Percentiles rank a stretch among this genome's conserved stretches.
These are phyloP conservation scores for Sparassis latifolia DNA, from an alignment of 1,284 basidiomycete genomes.

Conservation along the genomic window DNA sequence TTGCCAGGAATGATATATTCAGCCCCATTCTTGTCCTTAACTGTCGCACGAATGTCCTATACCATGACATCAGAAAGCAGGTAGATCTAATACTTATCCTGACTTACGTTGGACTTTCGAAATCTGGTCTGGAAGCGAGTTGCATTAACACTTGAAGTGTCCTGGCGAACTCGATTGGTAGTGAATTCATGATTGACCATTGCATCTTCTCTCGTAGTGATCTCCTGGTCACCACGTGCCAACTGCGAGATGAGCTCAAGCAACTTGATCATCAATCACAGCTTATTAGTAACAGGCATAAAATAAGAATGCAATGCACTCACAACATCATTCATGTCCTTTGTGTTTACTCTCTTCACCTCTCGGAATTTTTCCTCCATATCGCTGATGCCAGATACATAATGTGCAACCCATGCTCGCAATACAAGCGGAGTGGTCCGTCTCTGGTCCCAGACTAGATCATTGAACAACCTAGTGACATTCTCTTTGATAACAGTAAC, in stretches of 20 bases:
- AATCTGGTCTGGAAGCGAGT: slow-evolving; percentile 39
- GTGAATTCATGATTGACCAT: slow-evolving; percentile 33
- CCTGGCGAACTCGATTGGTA: slow-evolving; percentile 19
- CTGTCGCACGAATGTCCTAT: slow-evolving; percentile 5
- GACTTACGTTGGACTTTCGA: slow-evolving; percentile 18
- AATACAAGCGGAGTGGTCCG: slow-evolving; percentile 13
- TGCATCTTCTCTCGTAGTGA: slow-evolving; percentile 39
- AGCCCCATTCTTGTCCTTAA: slow-evolving; percentile 12
- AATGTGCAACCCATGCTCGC: slow-evolving; percentile 23
- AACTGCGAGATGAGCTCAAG: slow-evolving; percentile 41
- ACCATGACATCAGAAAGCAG: neutral
- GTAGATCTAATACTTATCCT: neutral
- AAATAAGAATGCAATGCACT: slow-evolving; percentile 1
- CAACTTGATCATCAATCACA: slow-evolving; percentile 11
- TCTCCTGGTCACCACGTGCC: slow-evolving; percentile 39
- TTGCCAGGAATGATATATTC: slow-evolving; percentile 23
- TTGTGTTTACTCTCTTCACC: slow-evolving; percentile 18
- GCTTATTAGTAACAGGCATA: neutral
- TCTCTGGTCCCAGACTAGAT: slow-evolving; percentile 8
- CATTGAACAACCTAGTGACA: slow-evolving; percentile 33
- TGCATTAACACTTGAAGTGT: slow-evolving; percentile 26
- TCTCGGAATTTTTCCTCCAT: slow-evolving; percentile 20
- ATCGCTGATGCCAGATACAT: slow-evolving; percentile 14
- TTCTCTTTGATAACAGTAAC: slow-evolving; percentile 33
- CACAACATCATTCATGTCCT: slow-evolving; percentile 12